Conservation (phyloP, 495 filamentous ascomycete genomes). For the Penicillium fimorum region DNA sequence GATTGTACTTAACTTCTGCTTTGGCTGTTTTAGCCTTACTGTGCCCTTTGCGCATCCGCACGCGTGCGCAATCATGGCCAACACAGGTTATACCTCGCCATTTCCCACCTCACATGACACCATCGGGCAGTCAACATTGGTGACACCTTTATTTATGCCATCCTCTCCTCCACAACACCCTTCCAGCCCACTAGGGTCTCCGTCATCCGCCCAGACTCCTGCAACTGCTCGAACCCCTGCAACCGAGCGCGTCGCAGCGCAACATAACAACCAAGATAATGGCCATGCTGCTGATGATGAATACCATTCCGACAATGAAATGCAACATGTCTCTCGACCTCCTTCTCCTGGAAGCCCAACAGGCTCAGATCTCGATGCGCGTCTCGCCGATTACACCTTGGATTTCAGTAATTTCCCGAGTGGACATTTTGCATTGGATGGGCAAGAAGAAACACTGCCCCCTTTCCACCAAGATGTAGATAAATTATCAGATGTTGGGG, state of each 20-base stretch:
- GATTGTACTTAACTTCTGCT: constrained; percentile 1
- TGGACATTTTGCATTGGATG: constrained; percentile 31
- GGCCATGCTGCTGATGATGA: constrained; percentile 4
- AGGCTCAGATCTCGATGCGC: constrained; percentile 39
- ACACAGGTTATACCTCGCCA: constrained; percentile 38
- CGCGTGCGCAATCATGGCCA: constrained; percentile 35
- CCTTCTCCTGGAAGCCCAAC: constrained; percentile 29
- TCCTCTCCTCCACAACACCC: constrained; percentile 33
- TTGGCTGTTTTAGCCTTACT: background rate
- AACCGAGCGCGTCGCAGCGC: constrained; percentile 18
- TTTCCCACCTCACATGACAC: constrained; percentile 48
- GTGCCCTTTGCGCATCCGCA: constrained; percentile 13
- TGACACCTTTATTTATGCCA: constrained; percentile 41
- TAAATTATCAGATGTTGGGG: constrained; percentile 46
- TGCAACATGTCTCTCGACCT: constrained; percentile 22
- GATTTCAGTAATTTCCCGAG: constrained; percentile 49
- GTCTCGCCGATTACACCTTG: constrained; percentile 46
- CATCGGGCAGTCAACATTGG: constrained; percentile 44
- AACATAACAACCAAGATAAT: constrained; percentile 13
- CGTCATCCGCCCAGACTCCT: constrained; percentile 28
- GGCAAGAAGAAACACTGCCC: constrained; percentile 28
- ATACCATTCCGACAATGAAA: constrained; percentile 19
- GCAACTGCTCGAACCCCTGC: constrained; percentile 28
- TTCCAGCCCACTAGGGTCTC: constrained; percentile 25
- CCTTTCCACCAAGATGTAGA: constrained; percentile 28